A percentile compares a stretch with the other conserved stretches of the same genome.
These are phyloP conservation scores for Capsicum pubescens DNA, from an alignment of 257 asterid species.

Conservation along the genomic window DNA sequence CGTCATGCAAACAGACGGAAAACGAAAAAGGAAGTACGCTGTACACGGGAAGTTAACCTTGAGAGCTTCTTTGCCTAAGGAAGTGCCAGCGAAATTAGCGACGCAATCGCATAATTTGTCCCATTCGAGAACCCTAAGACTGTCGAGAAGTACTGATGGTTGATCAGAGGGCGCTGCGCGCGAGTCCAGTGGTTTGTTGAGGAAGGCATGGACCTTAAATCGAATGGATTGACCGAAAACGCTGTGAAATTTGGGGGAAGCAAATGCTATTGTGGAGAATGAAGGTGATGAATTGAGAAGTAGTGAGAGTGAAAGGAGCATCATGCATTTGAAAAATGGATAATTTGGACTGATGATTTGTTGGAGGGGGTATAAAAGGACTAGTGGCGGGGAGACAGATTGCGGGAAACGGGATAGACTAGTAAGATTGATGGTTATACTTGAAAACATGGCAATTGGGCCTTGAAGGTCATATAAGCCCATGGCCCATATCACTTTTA, in stretches of 20 bases:
- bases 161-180: slow-evolving; percentile 25
- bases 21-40: background rate
- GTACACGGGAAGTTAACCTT: slow-evolving; percentile 47
- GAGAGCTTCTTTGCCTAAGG: slow-evolving; percentile 65
- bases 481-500: background rate
- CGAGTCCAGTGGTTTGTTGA: slow-evolving; percentile 22
- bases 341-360: background rate
- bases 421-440: background rate
- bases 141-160: slow-evolving; percentile 64
- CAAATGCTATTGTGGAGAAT: background rate
- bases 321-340: slow-evolving; percentile 28
- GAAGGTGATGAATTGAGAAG: slow-evolving; percentile 19
- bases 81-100: slow-evolving; percentile 87
- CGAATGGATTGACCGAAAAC: background rate
- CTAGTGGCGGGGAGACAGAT: slow-evolving; percentile 21
- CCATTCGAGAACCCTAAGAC: slow-evolving; percentile 92
- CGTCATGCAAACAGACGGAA: background rate
- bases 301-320: slow-evolving; percentile 14
- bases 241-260: background rate
- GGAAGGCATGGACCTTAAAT: slow-evolving; percentile 27
- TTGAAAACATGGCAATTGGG: background rate
- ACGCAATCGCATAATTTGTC: slow-evolving; percentile 82
- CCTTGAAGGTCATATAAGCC: slow-evolving; percentile 10
- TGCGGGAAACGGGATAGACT: slow-evolving; percentile 24
- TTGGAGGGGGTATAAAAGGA: background rate